Evolutionary conservation across 1,284 basidiomycete genomes (phyloP).

Genomic region (Malassezia sympodialis): DNA sequence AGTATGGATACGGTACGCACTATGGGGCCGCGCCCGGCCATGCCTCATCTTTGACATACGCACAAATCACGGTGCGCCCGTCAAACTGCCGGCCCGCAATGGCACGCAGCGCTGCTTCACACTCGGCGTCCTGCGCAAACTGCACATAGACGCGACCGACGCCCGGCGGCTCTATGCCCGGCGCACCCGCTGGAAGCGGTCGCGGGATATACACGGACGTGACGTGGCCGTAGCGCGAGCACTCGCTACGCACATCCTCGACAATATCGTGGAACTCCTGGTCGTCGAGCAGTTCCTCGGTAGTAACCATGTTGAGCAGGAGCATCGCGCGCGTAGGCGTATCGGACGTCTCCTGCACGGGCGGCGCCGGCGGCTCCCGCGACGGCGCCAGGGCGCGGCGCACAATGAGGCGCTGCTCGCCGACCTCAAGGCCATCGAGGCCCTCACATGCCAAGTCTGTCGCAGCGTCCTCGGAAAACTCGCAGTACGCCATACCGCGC

Average conservation of each 20-base stretch:
- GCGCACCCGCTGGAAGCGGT: conserved; percentile 52
- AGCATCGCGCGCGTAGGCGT: conserved; percentile 66
- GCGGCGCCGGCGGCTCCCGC: conserved; percentile 52
- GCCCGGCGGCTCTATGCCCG: conserved; percentile 65
- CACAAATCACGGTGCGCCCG: conserved; percentile 66
- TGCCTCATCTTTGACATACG: conserved; percentile 44
- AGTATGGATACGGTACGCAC: neutral
- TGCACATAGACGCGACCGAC: conserved; percentile 90
- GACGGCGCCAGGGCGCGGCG: conserved; percentile 55
- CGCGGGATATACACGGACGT: conserved; percentile 42
- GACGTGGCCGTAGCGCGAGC: conserved; percentile 38
- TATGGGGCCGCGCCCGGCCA: conserved; percentile 24
- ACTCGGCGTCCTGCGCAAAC: conserved; percentile 59
- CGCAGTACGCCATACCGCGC: conserved; percentile 96
- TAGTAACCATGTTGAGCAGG: conserved; percentile 96
- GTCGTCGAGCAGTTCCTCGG: conserved; percentile 83
- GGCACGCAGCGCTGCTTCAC: conserved; percentile 64
- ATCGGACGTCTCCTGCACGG: conserved; percentile 24
- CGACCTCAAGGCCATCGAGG: conserved; percentile 92
- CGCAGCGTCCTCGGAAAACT: conserved; percentile 78
- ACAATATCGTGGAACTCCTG: conserved; percentile 85
- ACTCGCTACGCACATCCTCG: conserved; percentile 86
- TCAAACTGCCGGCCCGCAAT: conserved; percentile 84
- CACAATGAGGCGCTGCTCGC: conserved; percentile 89
- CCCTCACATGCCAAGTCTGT: conserved; percentile 94